Conservation (phyloP, 1,139 yeast genomes). For the Pichia sp. region DNA sequence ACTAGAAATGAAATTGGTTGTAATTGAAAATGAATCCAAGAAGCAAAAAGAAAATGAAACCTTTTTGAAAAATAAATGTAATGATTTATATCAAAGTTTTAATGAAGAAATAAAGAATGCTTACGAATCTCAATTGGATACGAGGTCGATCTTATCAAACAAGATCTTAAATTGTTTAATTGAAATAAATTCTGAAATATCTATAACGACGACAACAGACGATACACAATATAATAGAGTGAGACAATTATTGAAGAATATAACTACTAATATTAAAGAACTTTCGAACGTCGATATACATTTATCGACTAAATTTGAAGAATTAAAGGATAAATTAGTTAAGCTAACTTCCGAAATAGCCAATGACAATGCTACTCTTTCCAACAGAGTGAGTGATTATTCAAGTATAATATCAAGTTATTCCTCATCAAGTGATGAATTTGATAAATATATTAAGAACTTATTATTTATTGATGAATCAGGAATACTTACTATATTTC, state of each 20-base stretch:
- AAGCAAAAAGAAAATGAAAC: slow-evolving; percentile 4
- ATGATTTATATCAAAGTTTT: slow-evolving; percentile 1
- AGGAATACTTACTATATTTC: background rate
- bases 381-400: no score
- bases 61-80: slow-evolving; percentile 4
- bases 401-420: no score
- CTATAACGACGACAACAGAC: background rate
- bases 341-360: no score
- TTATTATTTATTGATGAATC: background rate
- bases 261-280: no score
- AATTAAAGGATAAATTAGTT: no score
- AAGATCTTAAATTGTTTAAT: slow-evolving; percentile 5
- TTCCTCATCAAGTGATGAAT: background rate
- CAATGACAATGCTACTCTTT: no score
- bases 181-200: slow-evolving; percentile 1
- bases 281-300: no score
- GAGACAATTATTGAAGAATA: no score
- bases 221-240: slow-evolving; percentile 40
- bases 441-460: background rate
- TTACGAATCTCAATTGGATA: slow-evolving; percentile 2
- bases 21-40: slow-evolving; percentile 9
- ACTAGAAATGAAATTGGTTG: slow-evolving; percentile 12
- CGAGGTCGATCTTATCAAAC: background rate
- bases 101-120: background rate
- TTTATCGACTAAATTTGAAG: no score